Evolutionary conservation across 306 rosid species (phyloP), one percentile per base, ranked within the genome.

Genomic region (Crataegus laevigata): DNA sequence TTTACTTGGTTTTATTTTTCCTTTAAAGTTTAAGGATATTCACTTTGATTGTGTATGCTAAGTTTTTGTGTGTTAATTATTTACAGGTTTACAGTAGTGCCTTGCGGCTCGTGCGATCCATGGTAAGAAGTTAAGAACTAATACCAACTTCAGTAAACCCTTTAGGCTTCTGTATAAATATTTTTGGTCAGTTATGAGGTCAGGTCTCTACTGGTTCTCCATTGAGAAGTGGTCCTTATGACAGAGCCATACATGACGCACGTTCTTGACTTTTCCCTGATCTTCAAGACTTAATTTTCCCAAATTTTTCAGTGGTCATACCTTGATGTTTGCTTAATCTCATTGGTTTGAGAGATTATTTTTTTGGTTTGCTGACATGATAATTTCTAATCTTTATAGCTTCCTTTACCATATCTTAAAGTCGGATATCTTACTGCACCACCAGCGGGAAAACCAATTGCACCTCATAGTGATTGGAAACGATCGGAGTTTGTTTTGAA

Each of bases 11-110:
- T 55, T 76, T 43, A 5, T 38, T 75, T 26, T 62, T 54, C 62
- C 40, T 36, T 69, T 40, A 59, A 47, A 47, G 28, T 69, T 50
- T 42, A 3, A 45, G 51, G 54, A 63, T 72, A 11, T 12, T 8
- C 55, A 9, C 22, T 58, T 69, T 61, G n/a, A n/a, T 61, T 77
- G 67, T 45, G 69, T 78, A 58, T 57, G 40, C 45, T 66, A 71
- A 38, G 69, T 51, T 70, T 70, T 77, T n/a, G 50, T 71, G 32
- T 59, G 69, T 43, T 62, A 47, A 45, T 58, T 60, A 50, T 69
- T 45, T 51, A 43, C 90, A 94, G 98, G 98, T 94, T 77, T 94
- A 94, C 86, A 94, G 92, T 78, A 94, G 97, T 86, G 99, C 99
- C 84, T 81, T 94, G 91, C 89, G 98, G 81, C 87, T 94, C 84